Evolutionary conservation across 306 rosid genomes (phyloP).

Genomic region (Pueraria montana): DNA sequence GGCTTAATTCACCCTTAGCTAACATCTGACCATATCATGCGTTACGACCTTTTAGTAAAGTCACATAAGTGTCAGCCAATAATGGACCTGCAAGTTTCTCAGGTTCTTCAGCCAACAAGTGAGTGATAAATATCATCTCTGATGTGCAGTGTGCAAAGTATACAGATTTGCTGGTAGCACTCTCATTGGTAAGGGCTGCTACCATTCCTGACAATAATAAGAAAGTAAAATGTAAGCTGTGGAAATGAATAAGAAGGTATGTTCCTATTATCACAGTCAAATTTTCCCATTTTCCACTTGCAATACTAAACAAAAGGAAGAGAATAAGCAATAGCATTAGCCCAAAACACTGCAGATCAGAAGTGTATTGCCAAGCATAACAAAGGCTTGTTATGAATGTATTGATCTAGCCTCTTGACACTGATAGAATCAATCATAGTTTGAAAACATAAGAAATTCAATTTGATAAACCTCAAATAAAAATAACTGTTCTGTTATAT

Average conservation of each 20-base stretch:
- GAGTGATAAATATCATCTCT: constrained; percentile 91
- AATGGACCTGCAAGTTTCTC: constrained; percentile 97
- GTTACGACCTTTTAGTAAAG: constrained; percentile 86
- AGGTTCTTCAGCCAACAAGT: constrained; percentile 68
- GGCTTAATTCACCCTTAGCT: constrained; percentile 88
- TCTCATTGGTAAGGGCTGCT: constrained; percentile 94
- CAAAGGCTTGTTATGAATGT: neutral
- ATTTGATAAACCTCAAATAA: neutral
- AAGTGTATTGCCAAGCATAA: constrained; percentile 1
- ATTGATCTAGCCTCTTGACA: neutral
- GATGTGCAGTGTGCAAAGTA: constrained; percentile 96
- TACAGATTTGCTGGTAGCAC: constrained; percentile 95
- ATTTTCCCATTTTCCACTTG: neutral
- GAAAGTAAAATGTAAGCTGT: constrained; percentile 17
- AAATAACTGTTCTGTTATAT: neutral
- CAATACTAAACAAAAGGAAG: neutral
- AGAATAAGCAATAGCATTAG: neutral
- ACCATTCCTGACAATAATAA: constrained; percentile 76
- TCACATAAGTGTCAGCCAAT: constrained; percentile 90
- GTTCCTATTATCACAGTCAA: neutral
- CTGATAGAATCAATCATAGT: neutral
- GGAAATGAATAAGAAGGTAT: neutral
- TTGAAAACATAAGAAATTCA: neutral
- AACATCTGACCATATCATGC: constrained; percentile 71
- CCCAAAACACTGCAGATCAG: constrained; percentile 1